Evolutionary conservation across 2,329 filamentous ascomycete genomes (phyloP), one percentile per base, ranked within the genome.

Genomic region (Fusarium algeriense): DNA sequence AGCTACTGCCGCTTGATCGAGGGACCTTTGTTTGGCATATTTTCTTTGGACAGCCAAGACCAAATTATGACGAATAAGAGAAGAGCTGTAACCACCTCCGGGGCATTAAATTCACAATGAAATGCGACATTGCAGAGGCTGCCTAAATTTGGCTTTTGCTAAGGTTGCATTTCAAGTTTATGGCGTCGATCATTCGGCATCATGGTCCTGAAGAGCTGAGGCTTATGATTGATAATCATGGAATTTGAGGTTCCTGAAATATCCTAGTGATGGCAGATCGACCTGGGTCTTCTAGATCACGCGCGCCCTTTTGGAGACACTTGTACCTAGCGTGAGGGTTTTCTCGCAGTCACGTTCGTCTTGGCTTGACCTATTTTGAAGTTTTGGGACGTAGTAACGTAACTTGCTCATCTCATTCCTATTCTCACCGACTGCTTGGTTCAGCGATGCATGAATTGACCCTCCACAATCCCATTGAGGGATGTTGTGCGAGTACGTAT

Each of bases 271-370:
- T 38, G 45, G 50, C 53, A 70, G 54, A 52, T 67, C 53, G 32
- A 34, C 43, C 46, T 50, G 55, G 56, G 48, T 34, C 37, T 38
- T 34, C 37, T 17, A 38, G 32, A 52, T 66, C 50, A 66, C 64
- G 46, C 69, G 66, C 69, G 69, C 69, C 69, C 60, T 71, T 70
- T 62, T 38, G 40, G 46, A 48, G 69, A 73, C 69, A 70, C 32
- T 56, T 54, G 65, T 67, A 67, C 38, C 43, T 64, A 63, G 58
- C 37, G 67, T 69, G 66, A 57, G 64, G 46, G 46, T 58, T 69
- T 69, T 68, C 32, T 68, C 32, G 32, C n/a, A 37, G 46, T 45
- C 28, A 54, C 32, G 7, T 45, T 58, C 19, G 15, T 7, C 20
- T 26, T 32, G 28, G 15, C 52, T 49, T 59, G 45, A 63, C 58